Evolutionary conservation across 495 filamentous ascomycete genomes (phyloP), one percentile per base, ranked within the genome.

Genomic region (Hypoxylon trugodes): DNA sequence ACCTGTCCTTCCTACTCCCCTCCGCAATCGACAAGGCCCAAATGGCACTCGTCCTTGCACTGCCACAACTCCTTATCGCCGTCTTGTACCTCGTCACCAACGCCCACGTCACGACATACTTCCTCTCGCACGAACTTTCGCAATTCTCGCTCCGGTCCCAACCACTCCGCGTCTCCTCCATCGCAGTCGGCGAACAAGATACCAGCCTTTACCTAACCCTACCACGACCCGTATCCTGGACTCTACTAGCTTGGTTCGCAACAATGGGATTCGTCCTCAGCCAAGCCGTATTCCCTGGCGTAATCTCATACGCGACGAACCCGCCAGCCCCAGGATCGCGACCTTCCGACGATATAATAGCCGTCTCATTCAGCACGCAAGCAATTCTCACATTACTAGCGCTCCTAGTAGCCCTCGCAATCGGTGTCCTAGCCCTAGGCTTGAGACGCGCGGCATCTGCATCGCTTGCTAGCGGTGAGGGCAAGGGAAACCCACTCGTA

Each of bases 91-190:
- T 80, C 19, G 59, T 69, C 1, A 51, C 57, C 38, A 81, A 81
- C 74, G 59, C 68, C 13, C 67, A 78, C 32, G 45, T 79, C 16
- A 75, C 76, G 5, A 66, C 72, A 0, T 81, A 72, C 61, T 76
- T 63, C 58, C 65, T 79, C 36, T 78, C 76, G 10, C 75, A 78
- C 71, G 79, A 81, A 53, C 73, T 74, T 10, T 73, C 73, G 2
- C 73, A 69, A 24, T 79, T 77, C 59, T 78, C 75, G 0, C 38
- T 71, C 2, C 43, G 56, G 16, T 57, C 68, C 8, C 68, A 48
- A 2, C 48, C 73, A 3, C 72, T 81, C 15, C 73, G 79, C 49
- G 71, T 81, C 22, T 77, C 74, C 15, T 66, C 61, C 8, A 38
- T 59, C 35, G 55, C 73, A 0, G 59, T 64, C 43, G 76, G 77